Evolutionary conservation across 768 basidiomycete species (phyloP), one percentile per base, ranked within the genome.

Genomic region (Boletellus ananas): DNA sequence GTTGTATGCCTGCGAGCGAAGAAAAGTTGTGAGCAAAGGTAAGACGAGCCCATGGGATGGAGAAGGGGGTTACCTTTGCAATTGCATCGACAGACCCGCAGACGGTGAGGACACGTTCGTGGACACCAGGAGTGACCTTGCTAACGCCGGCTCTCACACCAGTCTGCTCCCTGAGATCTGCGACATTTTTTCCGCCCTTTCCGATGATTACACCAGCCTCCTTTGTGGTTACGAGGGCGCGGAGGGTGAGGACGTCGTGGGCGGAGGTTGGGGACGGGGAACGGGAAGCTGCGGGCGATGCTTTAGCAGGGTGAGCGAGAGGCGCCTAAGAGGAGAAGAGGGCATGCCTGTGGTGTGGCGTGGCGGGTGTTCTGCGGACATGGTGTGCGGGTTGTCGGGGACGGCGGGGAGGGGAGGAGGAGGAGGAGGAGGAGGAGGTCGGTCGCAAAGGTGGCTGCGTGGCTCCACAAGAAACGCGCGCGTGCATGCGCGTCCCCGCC

Each of bases 71-170:
- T 56, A 90, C 94, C 80, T 93, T 90, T 60, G 94, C 86, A 55
- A 99, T 91, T 55, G 84, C 85, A 62, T 98, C 93, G 61, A 96
- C 87, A 39, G 87, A 80, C 50, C 96, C 96, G 52, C 84, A 85
- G 70, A 98, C 87, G 61, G 89, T 92, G 67, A 99, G 84, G 66
- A 98, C 94, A 61, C 96, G 88, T 73, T 99, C 96, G 68, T 96
- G 94, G 52, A 99, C 93, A 63, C 96, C 96, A 49, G 86, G 84
- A 52, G 95, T 93, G 77, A 97, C 95, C 71, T 96, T 98, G 80
- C 88, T 94, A 71, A 99, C 96, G 67, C 96, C 96, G 55, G 96
- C 94, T 73, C 93, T 98, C 74, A 96, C 94, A 58, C 90, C 93
- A 38, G 94, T 95, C 63, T 90, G 86, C 58, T 95, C 91, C 55